Percentiles rank a stretch among this genome's conserved stretches.
These are phyloP conservation scores for Trichoderma endophyticum DNA, from an alignment of 2,329 filamentous ascomycete genomes.

Conservation along the genomic window DNA sequence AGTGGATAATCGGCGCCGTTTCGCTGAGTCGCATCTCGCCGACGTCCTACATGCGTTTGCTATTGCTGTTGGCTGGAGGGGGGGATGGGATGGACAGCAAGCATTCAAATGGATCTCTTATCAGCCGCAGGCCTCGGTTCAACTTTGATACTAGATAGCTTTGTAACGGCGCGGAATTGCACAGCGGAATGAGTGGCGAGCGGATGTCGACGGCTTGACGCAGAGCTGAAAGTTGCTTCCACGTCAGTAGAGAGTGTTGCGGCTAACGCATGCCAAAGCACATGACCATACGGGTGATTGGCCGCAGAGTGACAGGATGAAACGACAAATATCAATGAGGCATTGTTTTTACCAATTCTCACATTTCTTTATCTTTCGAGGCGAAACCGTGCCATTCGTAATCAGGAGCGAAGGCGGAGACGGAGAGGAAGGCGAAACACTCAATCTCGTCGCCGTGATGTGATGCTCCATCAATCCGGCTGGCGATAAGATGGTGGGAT, in stretches of 20 bases:
- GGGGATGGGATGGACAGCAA: not conserved
- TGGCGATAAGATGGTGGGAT: not conserved
- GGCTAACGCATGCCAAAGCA: not conserved
- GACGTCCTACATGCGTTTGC: not conserved
- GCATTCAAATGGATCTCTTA: not conserved
- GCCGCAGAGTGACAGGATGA: not conserved
- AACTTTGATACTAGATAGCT: not conserved
- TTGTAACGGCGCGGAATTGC: not conserved
- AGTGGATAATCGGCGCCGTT: not conserved
- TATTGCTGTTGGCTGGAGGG: not conserved
- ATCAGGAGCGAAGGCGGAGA: not conserved
- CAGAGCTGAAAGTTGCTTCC: not conserved
- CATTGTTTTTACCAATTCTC: not conserved
- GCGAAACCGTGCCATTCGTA: not conserved
- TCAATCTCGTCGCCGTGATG: not conserved
- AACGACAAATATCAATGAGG: not conserved
- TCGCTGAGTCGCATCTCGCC: constrained; percentile 8
- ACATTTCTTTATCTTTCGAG: not conserved
- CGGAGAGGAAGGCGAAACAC: not conserved
- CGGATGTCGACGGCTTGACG: constrained; percentile 2
- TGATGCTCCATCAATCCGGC: not conserved
- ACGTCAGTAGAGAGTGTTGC: not conserved
- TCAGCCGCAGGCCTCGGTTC: not conserved
- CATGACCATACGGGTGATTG: not conserved
- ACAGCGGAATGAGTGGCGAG: not conserved